Evolutionary conservation across 2,329 filamentous ascomycete species (phyloP).

Genomic region (Penicillium griseofulvum): DNA sequence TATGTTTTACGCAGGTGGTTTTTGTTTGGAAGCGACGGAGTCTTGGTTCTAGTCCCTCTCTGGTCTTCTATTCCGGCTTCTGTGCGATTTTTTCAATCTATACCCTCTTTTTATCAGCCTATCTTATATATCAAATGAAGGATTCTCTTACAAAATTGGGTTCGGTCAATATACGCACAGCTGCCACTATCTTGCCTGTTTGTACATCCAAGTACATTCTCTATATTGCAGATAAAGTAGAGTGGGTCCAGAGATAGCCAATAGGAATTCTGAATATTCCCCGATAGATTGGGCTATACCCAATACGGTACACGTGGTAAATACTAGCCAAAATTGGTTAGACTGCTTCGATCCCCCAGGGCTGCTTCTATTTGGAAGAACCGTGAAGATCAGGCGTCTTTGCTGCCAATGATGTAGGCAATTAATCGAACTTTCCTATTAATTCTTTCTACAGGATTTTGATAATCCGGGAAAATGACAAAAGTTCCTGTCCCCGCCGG

Average conservation of each 20-base stretch:
- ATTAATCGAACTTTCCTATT: too few species aligned
- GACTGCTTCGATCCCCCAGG: background rate
- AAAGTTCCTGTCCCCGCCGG: background rate
- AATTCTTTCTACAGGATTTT: background rate
- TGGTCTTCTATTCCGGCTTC: background rate
- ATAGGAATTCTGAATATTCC: background rate
- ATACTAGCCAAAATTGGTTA: background rate
- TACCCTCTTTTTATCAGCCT: slow-evolving; percentile 5
- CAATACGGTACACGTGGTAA: background rate
- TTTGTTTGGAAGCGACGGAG: slow-evolving; percentile 9
- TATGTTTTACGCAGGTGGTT: background rate
- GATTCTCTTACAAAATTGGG: background rate
- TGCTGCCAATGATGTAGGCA: background rate
- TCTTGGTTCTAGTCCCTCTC: background rate
- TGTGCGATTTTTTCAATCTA: slow-evolving; percentile 7
- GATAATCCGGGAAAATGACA: background rate
- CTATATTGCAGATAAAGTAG: background rate
- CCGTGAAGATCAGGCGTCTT: background rate
- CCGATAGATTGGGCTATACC: background rate
- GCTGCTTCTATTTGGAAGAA: background rate
- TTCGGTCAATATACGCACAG: background rate
- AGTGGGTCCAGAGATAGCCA: background rate
- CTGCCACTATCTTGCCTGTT: too few species aligned
- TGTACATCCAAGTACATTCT: background rate
- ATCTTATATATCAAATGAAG: background rate